Base-by-base conservation (phyloP, 2,329 filamentous ascomycete genomes). In the Fusarium nisikadoi region DNA sequence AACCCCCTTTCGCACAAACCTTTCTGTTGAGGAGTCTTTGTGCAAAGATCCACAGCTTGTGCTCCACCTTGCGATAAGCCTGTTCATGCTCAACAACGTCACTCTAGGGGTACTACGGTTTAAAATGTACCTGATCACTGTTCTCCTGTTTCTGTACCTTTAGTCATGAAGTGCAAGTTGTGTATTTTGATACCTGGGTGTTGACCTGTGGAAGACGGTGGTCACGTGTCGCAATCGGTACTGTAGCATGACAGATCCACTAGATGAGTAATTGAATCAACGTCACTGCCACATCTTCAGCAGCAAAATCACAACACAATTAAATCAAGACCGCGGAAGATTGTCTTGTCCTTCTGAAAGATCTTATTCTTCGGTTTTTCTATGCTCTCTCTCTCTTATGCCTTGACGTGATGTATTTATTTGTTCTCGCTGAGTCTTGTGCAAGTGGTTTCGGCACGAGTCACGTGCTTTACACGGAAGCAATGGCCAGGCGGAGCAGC, bases 31-130 rank as follows among this genome's bases (percentile, higher is more conserved):
- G 38, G 14, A n/a, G 38, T 9, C 12, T 39, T 39, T 14, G 38
- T 13, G 20, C 39, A 41, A 10, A 38, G n/a, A 16, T 14, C 20
- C 20, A 41, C 39, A 41, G 20, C 20, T n/a, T n/a, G 20, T 7
- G 11, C 11, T 29, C 46, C 29, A 35, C n/a, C 1, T 25, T 13
- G n/a, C 16, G 20, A 25, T 19, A 25, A 14, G 11, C n/a, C 29
- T 25, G 4, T 13, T 8, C n/a, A 23, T 4, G 4, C 11, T 2
- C 8, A 9, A 17, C 7, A 10, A 3, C 12, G 2, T 11, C 20
- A 49, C 4, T 0, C 29, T 11, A n/a, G 7, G n/a, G 2, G 10
- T 3, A 3, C 0, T 31, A 12, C n/a, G 9, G 1, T 49, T 7
- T 10, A 4, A 4, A 4, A 7, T 0, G 3, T 23, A 5, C 11